These are phyloP conservation scores for Exophiala lecanii-corni DNA, from an alignment of 2,329 filamentous ascomycete species.

Conservation along the genomic window DNA sequence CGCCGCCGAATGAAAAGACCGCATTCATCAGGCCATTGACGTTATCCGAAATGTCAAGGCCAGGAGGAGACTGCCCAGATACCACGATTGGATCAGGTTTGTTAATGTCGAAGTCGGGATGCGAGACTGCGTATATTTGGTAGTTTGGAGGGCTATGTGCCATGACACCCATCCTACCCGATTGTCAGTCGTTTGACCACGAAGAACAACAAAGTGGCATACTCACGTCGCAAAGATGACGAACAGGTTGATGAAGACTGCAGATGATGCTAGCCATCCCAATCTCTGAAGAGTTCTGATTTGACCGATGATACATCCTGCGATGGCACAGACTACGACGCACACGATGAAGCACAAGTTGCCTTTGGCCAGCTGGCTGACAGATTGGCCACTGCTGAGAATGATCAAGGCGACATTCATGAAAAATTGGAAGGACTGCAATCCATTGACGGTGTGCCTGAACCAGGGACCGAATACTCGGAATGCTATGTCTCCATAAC, in stretches of 20 bases:
- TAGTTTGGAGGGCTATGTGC: slow-evolving; percentile 50
- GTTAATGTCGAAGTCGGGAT: slow-evolving; percentile 37
- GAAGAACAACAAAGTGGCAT: too few relatives aligned
- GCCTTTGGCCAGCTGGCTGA: slow-evolving; percentile 50
- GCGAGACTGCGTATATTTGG: slow-evolving; percentile 31
- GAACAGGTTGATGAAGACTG: slow-evolving; percentile 54
- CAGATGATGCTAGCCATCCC: slow-evolving; percentile 52
- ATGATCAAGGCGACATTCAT: slow-evolving; percentile 51
- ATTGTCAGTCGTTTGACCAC: not conserved
- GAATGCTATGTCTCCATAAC: slow-evolving; percentile 40
- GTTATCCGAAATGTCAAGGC: slow-evolving; percentile 41
- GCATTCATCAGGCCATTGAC: slow-evolving; percentile 51
- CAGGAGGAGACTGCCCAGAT: slow-evolving; percentile 19
- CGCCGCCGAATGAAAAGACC: slow-evolving; percentile 57
- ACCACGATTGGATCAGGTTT: slow-evolving; percentile 37
- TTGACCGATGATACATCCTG: slow-evolving; percentile 52
- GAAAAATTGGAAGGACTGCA: slow-evolving; percentile 41
- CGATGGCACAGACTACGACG: slow-evolving; percentile 46
- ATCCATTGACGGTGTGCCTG: slow-evolving; percentile 35
- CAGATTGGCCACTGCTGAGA: slow-evolving; percentile 50
- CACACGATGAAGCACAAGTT: slow-evolving; percentile 52
- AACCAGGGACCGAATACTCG: slow-evolving; percentile 36
- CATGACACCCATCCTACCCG: slow-evolving; percentile 44
- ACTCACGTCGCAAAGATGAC: slow-evolving; percentile 48
- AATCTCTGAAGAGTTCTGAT: slow-evolving; percentile 53